Evolutionary conservation across 345 rosid species (phyloP), one percentile per base, ranked within the genome.

Genomic region (Adansonia digitata): DNA sequence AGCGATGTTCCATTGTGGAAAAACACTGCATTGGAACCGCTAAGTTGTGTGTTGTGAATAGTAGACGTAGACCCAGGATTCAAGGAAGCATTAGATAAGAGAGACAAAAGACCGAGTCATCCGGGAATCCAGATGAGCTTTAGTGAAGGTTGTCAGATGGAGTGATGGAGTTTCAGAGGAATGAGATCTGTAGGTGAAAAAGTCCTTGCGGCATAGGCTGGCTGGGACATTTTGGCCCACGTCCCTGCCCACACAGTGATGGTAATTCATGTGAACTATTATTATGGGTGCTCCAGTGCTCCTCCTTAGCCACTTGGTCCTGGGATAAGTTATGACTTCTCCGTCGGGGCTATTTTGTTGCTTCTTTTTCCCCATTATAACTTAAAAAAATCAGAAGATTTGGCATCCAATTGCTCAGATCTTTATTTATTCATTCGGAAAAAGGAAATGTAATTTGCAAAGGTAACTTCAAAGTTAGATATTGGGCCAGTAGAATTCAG

Each of bases 161-260:
- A 31, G 66, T 31, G 8, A 29, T 29, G 22, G 29, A 31, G 37
- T 15, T 60, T 0, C 17, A 5, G 35, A 26, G 7, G 12, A 7
- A 52, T n/a, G 57, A 52, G 26, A 22, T 55, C 3, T 1, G 1
- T 1, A 26, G 24, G 57, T 20, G 57, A 22, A 64, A 64, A 43
- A 24, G 35, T 22, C 69, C 6, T 39, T 13, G 17, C 8, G 37
- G 31, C 13, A 15, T 20, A 45, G 34, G 34, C 3, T 31, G 22
- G 55, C 39, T 68, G 55, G 15, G 31, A 24, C 56, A 22, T 22
- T 71, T 55, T 55, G 65, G 52, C 75, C 75, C 66, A 55, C 74
- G 29, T 55, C 51, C 52, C 7, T 48, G 42, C 42, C 37, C 34
- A 45, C 17, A 31, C 61, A 56, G 61, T 60, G 24, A 4, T 56